Conservation (phyloP, 2,329 filamentous ascomycete species). For the Botrytis pseudocinerea region DNA sequence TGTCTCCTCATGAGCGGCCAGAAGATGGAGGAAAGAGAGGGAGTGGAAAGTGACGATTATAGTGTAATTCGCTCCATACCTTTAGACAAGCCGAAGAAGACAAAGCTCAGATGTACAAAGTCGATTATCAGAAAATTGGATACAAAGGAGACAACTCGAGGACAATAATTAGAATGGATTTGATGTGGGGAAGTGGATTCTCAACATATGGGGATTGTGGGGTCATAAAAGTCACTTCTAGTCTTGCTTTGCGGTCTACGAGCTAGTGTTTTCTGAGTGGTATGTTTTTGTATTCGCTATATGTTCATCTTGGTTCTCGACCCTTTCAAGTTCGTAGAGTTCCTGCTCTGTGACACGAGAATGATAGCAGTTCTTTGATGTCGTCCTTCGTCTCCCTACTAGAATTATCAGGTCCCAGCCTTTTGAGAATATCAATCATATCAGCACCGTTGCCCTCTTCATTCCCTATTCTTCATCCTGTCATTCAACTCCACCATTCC, state of each 20-base stretch:
- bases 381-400: neutral
- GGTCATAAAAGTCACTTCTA: neutral
- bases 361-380: neutral
- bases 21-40: neutral
- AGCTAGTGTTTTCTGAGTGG: neutral
- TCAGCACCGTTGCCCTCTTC: neutral
- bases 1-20: accelerated
- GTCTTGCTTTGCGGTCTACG: neutral
- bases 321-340: neutral
- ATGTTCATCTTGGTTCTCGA: too few relatives aligned
- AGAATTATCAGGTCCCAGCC: neutral
- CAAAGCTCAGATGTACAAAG: neutral
- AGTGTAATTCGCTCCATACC: neutral
- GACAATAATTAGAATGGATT: neutral
- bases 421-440: neutral
- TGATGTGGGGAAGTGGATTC: neutral
- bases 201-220: neutral
- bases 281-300: neutral
- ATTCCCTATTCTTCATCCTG: neutral
- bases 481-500: too few relatives aligned
- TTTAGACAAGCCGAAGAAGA: neutral
- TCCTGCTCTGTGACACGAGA: neutral
- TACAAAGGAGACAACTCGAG: too few relatives aligned
- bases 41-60: neutral
- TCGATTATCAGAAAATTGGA: neutral